Conservation (phyloP, 2,329 filamentous ascomycete genomes). For the Colletotrichum tofieldiae region DNA sequence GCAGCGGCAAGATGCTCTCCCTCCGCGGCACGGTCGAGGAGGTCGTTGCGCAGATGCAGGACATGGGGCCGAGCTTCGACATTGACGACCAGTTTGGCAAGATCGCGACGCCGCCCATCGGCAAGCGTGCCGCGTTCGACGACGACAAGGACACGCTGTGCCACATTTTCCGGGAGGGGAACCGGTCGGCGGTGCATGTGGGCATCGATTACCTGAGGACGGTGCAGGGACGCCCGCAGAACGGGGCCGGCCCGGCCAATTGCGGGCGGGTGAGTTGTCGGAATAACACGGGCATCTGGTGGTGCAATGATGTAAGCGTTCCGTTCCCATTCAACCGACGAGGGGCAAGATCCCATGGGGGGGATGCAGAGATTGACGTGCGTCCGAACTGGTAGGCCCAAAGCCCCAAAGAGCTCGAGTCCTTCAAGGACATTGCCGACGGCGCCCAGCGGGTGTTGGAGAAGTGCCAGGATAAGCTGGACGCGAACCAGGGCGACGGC, state of each 20-base stretch:
- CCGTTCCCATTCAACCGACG: no score
- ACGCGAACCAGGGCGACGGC: constrained; percentile 20
- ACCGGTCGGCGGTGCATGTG: constrained; percentile 14
- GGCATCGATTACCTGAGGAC: constrained; percentile 20
- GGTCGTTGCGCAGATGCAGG: constrained; percentile 7
- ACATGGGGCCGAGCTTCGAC: constrained; percentile 1
- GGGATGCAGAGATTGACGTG: background rate
- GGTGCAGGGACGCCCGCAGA: constrained; percentile 21
- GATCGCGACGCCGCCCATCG: background rate
- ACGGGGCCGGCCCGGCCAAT: constrained; percentile 28
- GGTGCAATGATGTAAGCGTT: constrained; percentile 29
- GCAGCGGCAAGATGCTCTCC: constrained; percentile 13
- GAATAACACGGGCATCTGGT: constrained; percentile 26
- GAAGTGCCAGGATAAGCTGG: constrained; percentile 32
- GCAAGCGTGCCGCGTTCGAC: constrained; percentile 4
- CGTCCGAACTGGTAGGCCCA: background rate
- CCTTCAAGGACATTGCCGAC: constrained; percentile 33
- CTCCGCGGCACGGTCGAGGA: constrained; percentile 24
- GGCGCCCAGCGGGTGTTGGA: constrained; percentile 26
- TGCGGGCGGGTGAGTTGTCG: constrained; percentile 35
- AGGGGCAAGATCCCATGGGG: no score
- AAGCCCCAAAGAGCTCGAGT: constrained; percentile 18
- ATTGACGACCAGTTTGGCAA: background rate
- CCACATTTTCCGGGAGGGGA: constrained; percentile 26
- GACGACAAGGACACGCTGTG: constrained; percentile 10